A percentile compares a stretch with the other conserved stretches of the same genome.
Conservation (phyloP, 345 rosid species). For the Hibiscus trionum region DNA sequence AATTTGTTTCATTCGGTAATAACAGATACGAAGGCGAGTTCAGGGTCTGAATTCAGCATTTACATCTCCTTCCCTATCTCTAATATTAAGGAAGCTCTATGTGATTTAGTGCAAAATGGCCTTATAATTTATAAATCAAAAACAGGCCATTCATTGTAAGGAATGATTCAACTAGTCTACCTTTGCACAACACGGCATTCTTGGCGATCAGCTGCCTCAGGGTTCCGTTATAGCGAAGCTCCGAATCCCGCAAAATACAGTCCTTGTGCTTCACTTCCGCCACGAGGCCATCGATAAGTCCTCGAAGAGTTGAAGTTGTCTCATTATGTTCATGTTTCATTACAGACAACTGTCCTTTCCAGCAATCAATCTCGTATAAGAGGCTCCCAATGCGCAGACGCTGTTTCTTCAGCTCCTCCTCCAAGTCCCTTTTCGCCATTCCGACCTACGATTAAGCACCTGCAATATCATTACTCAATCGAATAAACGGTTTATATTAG, state of each 20-base stretch:
- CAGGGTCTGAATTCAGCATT: no score
- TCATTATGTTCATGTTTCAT: constrained; percentile 2
- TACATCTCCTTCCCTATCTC: no score
- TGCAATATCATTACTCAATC: not conserved
- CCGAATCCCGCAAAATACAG: not conserved
- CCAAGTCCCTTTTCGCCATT: not conserved
- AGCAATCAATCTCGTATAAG: constrained; percentile 11
- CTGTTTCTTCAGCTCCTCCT: constrained; percentile 14
- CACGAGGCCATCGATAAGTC: constrained; percentile 7
- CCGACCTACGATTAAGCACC: not conserved
- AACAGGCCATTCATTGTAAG: not conserved
- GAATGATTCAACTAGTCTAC: not conserved
- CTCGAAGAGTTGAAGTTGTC: not conserved
- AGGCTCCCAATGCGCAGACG: constrained; percentile 7
- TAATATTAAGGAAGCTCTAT: no score
- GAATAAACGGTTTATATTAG: not conserved
- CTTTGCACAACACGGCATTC: not conserved
- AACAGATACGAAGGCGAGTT: no score
- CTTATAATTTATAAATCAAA: no score
- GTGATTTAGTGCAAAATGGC: no score
- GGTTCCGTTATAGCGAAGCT: not conserved
- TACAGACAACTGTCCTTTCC: constrained; percentile 8
- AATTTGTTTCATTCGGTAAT: no score
- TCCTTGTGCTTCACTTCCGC: not conserved
- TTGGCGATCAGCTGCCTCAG: constrained; percentile 8